Percentiles rank a stretch among this genome's conserved stretches.
Conservation (phyloP, 1,284 basidiomycete species). For the Testicularia cyperi region DNA sequence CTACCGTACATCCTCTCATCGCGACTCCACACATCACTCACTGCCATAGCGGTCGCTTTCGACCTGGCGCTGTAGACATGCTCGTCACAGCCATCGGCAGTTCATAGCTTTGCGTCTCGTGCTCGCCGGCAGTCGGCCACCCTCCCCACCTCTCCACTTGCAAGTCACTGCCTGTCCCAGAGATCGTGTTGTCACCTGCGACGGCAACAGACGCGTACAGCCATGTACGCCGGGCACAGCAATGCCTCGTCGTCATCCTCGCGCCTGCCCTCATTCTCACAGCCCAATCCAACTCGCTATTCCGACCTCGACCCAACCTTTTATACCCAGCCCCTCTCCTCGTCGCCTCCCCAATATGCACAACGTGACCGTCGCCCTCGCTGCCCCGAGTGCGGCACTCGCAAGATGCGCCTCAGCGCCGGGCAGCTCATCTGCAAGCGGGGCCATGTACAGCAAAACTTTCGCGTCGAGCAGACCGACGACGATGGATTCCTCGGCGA, state of each 20-base stretch:
- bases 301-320: slow-evolving; percentile 29
- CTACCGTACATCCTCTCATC: too few species aligned
- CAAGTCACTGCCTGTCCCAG: too few species aligned
- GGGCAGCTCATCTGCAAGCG: slow-evolving; percentile 42
- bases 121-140: too few species aligned
- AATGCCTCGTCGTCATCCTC: not conserved
- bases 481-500: slow-evolving; percentile 36
- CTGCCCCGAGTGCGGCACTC: slow-evolving; percentile 37
- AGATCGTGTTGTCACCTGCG: too few species aligned
- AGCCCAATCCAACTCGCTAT: slow-evolving; percentile 15
- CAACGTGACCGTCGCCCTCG: slow-evolving; percentile 13
- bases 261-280: slow-evolving; percentile 6
- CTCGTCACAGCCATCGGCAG: too few species aligned
- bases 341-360: slow-evolving; percentile 1
- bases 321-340: slow-evolving; percentile 13
- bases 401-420: slow-evolving; percentile 30
- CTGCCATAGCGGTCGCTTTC: too few species aligned
- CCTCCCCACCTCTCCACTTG: too few species aligned
- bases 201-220: too few species aligned
- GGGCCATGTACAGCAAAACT: slow-evolving; percentile 41
- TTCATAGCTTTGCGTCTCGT: too few species aligned
- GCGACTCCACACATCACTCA: too few species aligned
- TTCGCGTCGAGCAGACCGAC: slow-evolving; percentile 34
- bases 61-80: too few species aligned
- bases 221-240: too few species aligned